Base-by-base conservation (phyloP, 2,329 filamentous ascomycete genomes). In the Arthrobotrys entomopaga region DNA sequence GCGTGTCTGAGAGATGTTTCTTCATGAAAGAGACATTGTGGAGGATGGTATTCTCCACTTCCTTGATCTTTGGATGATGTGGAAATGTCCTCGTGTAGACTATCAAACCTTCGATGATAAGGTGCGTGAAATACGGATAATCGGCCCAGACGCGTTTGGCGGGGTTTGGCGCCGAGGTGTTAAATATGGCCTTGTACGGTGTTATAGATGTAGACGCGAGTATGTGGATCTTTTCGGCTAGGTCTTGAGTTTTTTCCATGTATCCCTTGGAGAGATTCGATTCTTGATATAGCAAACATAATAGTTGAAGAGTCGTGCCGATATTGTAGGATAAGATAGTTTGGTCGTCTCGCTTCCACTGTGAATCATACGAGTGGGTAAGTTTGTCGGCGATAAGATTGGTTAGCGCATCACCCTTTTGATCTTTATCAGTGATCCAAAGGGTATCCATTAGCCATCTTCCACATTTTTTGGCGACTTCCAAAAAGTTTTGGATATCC, bases 171-270 rank as follows among this genome's bases (percentile, higher is more conserved):
- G 70, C 63, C 24, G 70, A 63, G 8, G 56, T 67, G 24, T 74
- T 74, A 52, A 67, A 74, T 1, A 74, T 74, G 3, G 70, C 63
- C 49, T 74, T 74, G n/a, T 67, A 74, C 0, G 70, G 70, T 40
- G 70, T 74, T 20, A 74, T 63, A 4, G 56, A 43, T 0, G 70
- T 54, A 0, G 57, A 29, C 4, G 70, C 70, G 34, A 74, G 70
- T 1, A 66, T 57, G 34, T 74, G 70, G 7, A 65, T 65, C 5
- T 29, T 58, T 57, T 74, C 70, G 16, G 50, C 46, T 15, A 67
- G 64, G 11, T 66, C 61, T 10, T 24, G 19, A 10, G n/a, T 20
- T 13, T 65, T 63, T 11, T 11, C n/a, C 7, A 6, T 34, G 8
- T 24, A 29, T 43, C 20, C 20, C 20, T 42, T 53, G 3, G 57